Evolutionary conservation across 495 filamentous ascomycete species (phyloP), one percentile per base, ranked within the genome.

Genomic region (Daldinia loculata): DNA sequence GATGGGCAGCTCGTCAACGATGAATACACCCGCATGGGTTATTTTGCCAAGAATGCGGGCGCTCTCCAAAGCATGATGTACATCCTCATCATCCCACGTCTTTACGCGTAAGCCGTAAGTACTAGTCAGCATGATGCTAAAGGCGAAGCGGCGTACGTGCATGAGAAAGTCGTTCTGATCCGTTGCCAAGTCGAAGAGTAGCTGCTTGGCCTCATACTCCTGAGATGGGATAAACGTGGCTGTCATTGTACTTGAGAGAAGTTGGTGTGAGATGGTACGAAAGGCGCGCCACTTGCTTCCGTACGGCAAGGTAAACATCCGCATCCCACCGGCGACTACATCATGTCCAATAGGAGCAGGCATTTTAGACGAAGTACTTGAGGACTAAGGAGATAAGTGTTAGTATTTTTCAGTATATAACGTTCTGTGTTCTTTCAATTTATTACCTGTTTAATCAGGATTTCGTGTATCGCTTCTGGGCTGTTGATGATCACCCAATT

Each of bases 281-380:
- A 70, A 76, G 4, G 76, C 72, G 7, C 80, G 76, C 83, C 83
- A 86, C 24, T 80, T 65, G 9, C 77, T 70, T 12, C 80, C 79
- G 61, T 86, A 84, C 0, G 81, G 75, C 81, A 85, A 81, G 2
- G 78, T 79, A n/a, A 76, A 74, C 43, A 84, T 75, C 2, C 81
- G 61, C 30, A 63, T 78, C 8, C 75, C 79, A n/a, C 74, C 75
- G 2, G 63, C 66, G 11, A 75, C 70, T 14, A 77, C 50, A 27
- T 75, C 74, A 22, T 72, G 62, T 0, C 55, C 73, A 26, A 81
- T 64, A 3, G 79, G 80, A 24, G 61, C 38, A 4, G 77, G 79
- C 12, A 66, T 38, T 36, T 73, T 74, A 14, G 74, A 76, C 7
- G 78, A 80, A 3, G 78, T 75, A 29, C 61, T 26, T 3, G 41